phyloP scores from a whole-genome alignment of 768 basidiomycete species.

The Mycena indigotica region DNA sequence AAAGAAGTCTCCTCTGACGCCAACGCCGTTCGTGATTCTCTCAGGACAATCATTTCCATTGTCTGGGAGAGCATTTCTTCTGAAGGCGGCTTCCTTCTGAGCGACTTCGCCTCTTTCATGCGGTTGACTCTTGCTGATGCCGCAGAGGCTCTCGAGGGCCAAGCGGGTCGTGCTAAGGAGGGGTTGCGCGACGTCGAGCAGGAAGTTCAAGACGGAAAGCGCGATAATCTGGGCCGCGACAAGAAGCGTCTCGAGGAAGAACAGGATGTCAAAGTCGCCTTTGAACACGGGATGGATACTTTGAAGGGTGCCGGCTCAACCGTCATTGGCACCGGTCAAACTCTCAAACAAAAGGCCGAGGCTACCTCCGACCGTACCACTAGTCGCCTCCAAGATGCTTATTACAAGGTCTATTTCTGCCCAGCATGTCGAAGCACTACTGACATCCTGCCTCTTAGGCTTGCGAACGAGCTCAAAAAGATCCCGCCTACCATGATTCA shows the following conservation, averaged over 20 bases:
- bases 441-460: conserved; percentile 42
- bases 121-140: conserved; percentile 69
- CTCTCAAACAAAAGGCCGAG: conserved; percentile 41
- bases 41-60: conserved; percentile 53
- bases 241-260: conserved; percentile 51
- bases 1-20: conserved; percentile 55
- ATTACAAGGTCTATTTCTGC: conserved; percentile 45
- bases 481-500: conserved; percentile 58
- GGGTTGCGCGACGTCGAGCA: conserved; percentile 56
- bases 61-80: conserved; percentile 55
- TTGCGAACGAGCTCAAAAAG: conserved; percentile 63
- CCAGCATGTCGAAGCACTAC: not conserved
- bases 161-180: conserved; percentile 55
- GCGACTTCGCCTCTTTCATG: conserved; percentile 65
- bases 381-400: conserved; percentile 50
- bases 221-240: conserved; percentile 58
- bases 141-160: conserved; percentile 57
- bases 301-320: conserved; percentile 58
- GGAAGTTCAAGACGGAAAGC: conserved; percentile 61
- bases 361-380: conserved; percentile 47
- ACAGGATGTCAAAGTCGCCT: conserved; percentile 53
- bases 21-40: conserved; percentile 47
- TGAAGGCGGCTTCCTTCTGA: conserved; percentile 56
- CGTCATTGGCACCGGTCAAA: conserved; percentile 57
- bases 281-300: conserved; percentile 69